Base-by-base conservation (phyloP, 306 rosid genomes). In the Rosa rugosa region DNA sequence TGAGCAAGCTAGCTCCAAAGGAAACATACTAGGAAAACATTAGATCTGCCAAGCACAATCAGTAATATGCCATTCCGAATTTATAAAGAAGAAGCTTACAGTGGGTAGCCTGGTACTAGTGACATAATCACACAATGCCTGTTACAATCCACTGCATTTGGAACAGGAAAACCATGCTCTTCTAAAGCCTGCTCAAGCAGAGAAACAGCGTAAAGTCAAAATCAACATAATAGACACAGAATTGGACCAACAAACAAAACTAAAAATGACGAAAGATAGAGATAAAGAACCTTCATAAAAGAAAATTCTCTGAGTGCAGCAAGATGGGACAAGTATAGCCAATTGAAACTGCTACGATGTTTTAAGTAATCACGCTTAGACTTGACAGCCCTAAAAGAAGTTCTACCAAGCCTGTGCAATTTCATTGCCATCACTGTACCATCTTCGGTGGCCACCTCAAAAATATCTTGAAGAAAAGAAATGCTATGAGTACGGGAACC, bases 121-220 rank as follows among this genome's bases (percentile, higher is more conserved):
- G 99, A 94, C 99, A 94, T 94, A 73, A 92, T 63, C 56, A 94
- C 90, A 77, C 99, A 92, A 83, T 94, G 97, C 82, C 99, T 90
- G 73, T 94, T 94, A 47, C 88, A 85, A 77, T 92, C 99, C 25
- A 94, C 71, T 49, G 91, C 97, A 73, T 71, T 86, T 51, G 97
- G 99, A 91, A 92, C 97, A 81, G 97, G 90, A 80, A 94, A 94
- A 46, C 81, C 86, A 68, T 94, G 92, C 76, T 94, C 90, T 85
- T 88, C 89, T 89, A 94, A 83, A 77, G 97, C 97, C 99, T 94
- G 83, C 40, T 72, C 85, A 80, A 81, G 78, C 40, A 77, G 57
- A 75, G 73, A 10, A 34, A 64, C 54, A 66, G 73, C 10, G 17
- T 75, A 41, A 80, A 71, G 40, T 40, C 40, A 51, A 75, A 69